Evolutionary conservation across 192 early-diverging fungal species (phyloP), one percentile per base, ranked within the genome.

Genomic region (Backusella tuberculispora): DNA sequence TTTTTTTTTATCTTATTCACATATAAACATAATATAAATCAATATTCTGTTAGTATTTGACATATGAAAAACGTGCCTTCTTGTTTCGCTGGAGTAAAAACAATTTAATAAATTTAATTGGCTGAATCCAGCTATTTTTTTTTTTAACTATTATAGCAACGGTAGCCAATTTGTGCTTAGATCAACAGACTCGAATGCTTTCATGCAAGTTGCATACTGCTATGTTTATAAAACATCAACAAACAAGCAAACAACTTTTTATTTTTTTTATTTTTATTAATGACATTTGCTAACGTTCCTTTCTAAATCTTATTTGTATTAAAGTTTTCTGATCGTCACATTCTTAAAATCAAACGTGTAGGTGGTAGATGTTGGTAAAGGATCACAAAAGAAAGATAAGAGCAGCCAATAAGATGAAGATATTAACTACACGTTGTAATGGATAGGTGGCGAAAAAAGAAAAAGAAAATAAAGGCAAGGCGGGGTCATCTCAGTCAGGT

Each of bases 331-430:
- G 53, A 26, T 60, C 53, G 26, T 26, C 53, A 26, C 9, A 60
- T 26, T 60, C 8, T 60, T 60, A 60, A 60, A 60, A 60, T 13
- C 53, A 60, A 60, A 60, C 29, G 2, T 34, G 29, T 34, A 34
- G 2, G 29, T 0, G 29, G 29, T 34, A 34, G 3, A 60, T 60
- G 10, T 26, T 60, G 53, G 19, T 24, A 60, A 60, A 60, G 21
- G 53, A 60, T 60, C 53, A 60, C 19, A 60, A 26, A 26, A 60
- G 53, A 60, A 60, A 24, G 19, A 60, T 60, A 12, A 60, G 53
- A 24, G 13, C 26, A 60, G 24, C 24, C 53, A 12, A 60, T 60
- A 19, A 34, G 0, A 34, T 34, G 29, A 34, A 34, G 29, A 1
- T 34, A 2, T 2, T 34, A 34, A 34, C 29, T 2, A 34, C 53